Base-by-base conservation (phyloP, 495 filamentous ascomycete species). In the Apodospora peruviana region DNA sequence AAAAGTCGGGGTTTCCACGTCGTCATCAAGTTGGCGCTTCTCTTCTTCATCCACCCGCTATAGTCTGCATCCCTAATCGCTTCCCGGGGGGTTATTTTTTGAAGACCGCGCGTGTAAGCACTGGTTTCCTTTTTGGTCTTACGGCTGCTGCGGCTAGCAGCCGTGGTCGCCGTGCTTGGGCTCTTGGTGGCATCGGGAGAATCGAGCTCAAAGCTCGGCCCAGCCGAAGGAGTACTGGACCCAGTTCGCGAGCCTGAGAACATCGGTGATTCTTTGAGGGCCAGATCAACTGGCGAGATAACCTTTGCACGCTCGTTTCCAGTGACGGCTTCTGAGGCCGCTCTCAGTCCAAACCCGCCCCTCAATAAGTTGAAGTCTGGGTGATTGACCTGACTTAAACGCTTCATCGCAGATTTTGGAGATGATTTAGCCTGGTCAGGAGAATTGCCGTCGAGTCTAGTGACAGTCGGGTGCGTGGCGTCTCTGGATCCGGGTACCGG, bases 1-100 rank as follows among this genome's bases (percentile, higher is more conserved):
- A 99, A 99, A 25, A 97, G 79, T 8, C 94, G 84, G 35, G 88
- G 82, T 61, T 97, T 97, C 94, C 94, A 99, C 1, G 89, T 95
- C 2, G 88, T 86, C 86, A 96, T 94, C 42, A 96, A 72, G 53
- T 93, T 93, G 2, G 88, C 89, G 40, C 88, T 95, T 59, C 90
- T 84, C 78, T 99, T 99, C 74, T 95, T 97, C 94, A 99, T 99
- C 94, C 94, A 99, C 20, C 94, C 94, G 54, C 83, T 90, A 59
- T 91, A 99, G 58, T 99, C 93, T 40, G 89, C 91, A 46, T 81
- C 84, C 44, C 78, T 70, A 68, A 96, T 91, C 51, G 93, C 89
- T 61, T 95, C 88, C 42, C 81, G 75, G 0, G 94, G 94, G 0
- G 79, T 71, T 55, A 91, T 87, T 68, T 88, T 87, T 58, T 87